Percentiles rank a stretch among this genome's conserved stretches.
Conservation (phyloP, 257 asterid species). For the Fraxinus quadrangulata region DNA sequence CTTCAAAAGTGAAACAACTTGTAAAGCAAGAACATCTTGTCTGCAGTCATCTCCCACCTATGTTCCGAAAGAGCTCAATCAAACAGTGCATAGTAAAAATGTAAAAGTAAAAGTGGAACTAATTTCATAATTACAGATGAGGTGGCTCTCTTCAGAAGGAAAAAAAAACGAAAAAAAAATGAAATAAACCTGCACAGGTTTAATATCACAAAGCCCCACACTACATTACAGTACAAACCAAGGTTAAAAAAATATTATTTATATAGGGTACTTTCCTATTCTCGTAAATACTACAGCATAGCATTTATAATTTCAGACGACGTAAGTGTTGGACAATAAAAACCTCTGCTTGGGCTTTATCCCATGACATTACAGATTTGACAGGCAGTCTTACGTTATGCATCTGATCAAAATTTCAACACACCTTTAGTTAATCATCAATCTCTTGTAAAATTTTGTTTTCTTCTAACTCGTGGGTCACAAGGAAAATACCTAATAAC, state of each 20-base stretch:
- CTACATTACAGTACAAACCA: neutral
- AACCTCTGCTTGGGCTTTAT: neutral
- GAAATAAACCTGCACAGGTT: constrained; percentile 1
- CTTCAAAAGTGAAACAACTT: constrained; percentile 94
- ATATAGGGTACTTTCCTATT: neutral
- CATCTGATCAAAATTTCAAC: neutral
- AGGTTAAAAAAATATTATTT: neutral
- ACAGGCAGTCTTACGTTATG: neutral
- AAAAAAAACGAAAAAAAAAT: neutral
- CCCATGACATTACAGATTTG: neutral
- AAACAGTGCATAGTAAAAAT: constrained; percentile 26
- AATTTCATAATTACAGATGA: neutral
- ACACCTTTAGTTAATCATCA: neutral
- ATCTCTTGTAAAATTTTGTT: neutral
- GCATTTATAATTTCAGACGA: neutral
- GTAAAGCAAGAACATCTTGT: constrained; percentile 96
- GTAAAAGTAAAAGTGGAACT: constrained; percentile 15
- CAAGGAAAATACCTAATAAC: neutral
- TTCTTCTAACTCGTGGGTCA: neutral
- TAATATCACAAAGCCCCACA: neutral
- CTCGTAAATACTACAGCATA: neutral
- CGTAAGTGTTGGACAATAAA: neutral
- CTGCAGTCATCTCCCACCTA: constrained; percentile 99
- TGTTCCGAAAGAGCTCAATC: constrained; percentile 30
- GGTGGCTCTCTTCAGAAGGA: constrained; percentile 6